Conservation (phyloP, 345 rosid species). For the Eutrema heterophyllum region DNA sequence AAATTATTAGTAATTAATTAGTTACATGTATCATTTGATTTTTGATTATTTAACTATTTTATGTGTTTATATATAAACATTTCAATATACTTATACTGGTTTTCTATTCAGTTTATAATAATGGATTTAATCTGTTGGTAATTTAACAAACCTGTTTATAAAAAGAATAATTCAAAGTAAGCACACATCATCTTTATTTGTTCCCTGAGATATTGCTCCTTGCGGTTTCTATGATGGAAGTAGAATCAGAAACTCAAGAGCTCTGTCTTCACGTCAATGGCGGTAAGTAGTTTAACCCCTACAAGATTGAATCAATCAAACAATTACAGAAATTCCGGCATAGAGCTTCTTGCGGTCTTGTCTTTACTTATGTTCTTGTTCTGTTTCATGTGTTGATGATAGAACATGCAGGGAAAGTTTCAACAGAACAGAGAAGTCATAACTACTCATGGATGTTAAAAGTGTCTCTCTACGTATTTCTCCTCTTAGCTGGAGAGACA, state of each 20-base stretch:
- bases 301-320: background rate
- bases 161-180: background rate
- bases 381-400: constrained; percentile 4
- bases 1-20: background rate
- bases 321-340: background rate
- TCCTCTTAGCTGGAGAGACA: constrained; percentile 38
- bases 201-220: constrained; percentile 9
- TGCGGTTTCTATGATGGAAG: background rate
- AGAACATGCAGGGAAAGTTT: background rate
- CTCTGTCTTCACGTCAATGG: constrained; percentile 18
- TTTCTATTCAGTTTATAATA: background rate
- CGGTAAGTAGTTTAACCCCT: background rate
- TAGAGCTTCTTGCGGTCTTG: background rate
- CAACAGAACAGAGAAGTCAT: constrained; percentile 5
- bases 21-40: background rate
- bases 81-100: too few species aligned
- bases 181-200: constrained; percentile 18
- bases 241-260: constrained; percentile 29
- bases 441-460: constrained; percentile 19
- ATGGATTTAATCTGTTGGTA: background rate
- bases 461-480: constrained; percentile 27
- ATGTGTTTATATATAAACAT: background rate
- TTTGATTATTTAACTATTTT: background rate
- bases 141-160: background rate
- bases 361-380: constrained; percentile 13